Conservation (phyloP, 768 basidiomycete species). For the Asterophora parasitica region DNA sequence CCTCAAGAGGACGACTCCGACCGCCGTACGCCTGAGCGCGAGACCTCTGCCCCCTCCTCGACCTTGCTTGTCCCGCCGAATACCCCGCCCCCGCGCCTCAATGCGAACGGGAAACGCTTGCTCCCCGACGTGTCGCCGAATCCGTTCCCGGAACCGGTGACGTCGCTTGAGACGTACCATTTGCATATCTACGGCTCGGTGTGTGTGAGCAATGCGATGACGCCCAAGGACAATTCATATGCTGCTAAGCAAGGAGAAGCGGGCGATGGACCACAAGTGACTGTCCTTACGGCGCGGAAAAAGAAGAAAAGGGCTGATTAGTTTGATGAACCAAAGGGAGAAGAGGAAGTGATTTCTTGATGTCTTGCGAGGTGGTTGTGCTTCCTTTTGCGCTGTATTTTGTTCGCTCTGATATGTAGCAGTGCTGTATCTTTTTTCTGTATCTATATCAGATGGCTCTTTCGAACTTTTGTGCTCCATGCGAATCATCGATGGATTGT, state of each 20-base stretch:
- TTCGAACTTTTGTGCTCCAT: neutral
- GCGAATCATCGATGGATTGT: too few relatives aligned
- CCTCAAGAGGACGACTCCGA: slow-evolving; percentile 18
- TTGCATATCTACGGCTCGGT: slow-evolving; percentile 57
- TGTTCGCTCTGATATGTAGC: neutral
- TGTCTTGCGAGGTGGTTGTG: slow-evolving; percentile 5
- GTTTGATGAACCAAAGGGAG: neutral
- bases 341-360: slow-evolving; percentile 1
- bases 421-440: too few relatives aligned
- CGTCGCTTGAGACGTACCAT: slow-evolving; percentile 57
- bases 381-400: neutral
- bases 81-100: slow-evolving; percentile 44
- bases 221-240: slow-evolving; percentile 6
- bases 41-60: slow-evolving; percentile 12
- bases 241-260: neutral
- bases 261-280: slow-evolving; percentile 33
- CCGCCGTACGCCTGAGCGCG: slow-evolving; percentile 39
- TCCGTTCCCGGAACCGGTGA: slow-evolving; percentile 61
- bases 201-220: slow-evolving; percentile 44
- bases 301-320: slow-evolving; percentile 40
- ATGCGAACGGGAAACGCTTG: slow-evolving; percentile 20
- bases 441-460: neutral
- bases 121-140: slow-evolving; percentile 55
- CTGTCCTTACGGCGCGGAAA: slow-evolving; percentile 56
- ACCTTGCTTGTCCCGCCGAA: slow-evolving; percentile 39